Conservation (phyloP, 2,329 filamentous ascomycete genomes). For the Biscogniauxia mediterranea region DNA sequence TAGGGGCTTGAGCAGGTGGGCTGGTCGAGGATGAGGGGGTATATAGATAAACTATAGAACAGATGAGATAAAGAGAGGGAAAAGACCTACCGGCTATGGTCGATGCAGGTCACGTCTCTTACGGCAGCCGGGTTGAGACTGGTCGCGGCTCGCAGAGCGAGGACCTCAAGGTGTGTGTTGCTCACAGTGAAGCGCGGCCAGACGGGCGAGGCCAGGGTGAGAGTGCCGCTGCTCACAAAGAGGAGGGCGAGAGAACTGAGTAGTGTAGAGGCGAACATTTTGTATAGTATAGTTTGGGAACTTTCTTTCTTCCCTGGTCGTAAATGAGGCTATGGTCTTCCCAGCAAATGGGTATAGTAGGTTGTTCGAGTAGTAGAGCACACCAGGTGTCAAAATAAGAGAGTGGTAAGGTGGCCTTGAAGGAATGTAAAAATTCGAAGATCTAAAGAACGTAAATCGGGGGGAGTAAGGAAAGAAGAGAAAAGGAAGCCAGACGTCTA, state of each 20-base stretch:
- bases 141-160: conserved; percentile 39
- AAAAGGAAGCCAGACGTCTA: conserved; percentile 22
- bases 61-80: neutral
- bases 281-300: neutral
- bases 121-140: conserved; percentile 42
- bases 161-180: conserved; percentile 45
- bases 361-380: neutral
- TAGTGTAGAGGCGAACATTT: conserved; percentile 17
- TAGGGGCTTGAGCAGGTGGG: neutral
- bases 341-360: neutral
- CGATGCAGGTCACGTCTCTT: conserved; percentile 39
- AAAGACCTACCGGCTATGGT: conserved; percentile 40
- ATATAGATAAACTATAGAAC: no score
- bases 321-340: neutral
- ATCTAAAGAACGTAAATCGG: conserved; percentile 2
- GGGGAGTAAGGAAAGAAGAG: conserved; percentile 8
- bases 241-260: conserved; percentile 33
- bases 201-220: conserved; percentile 34
- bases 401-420: neutral
- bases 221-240: conserved; percentile 30
- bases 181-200: conserved; percentile 39
- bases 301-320: neutral
- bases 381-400: neutral
- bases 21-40: no score
- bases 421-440: neutral